Evolutionary conservation across 2,329 filamentous ascomycete species (phyloP), one percentile per base, ranked within the genome.

Genomic region (Ustulina deusta): DNA sequence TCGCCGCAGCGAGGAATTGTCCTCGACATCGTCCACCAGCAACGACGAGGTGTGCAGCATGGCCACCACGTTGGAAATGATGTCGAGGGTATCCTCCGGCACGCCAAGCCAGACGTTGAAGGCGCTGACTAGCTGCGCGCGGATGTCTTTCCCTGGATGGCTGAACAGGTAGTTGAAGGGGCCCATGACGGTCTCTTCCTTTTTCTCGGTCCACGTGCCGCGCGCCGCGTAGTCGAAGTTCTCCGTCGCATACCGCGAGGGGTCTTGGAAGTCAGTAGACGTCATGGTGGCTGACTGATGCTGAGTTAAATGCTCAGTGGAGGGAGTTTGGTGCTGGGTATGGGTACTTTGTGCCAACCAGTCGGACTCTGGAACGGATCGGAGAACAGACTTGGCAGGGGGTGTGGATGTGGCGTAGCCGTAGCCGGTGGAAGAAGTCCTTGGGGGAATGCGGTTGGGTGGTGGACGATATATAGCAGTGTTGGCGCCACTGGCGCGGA

Each of bases 21-120:
- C 93, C 82, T 97, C 92, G 6, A 97, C 93, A 78, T 97, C 94
- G 80, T 97, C 93, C 64, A 97, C 88, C 27, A 97, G 87, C 63
- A 97, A 83, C 3, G 92, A 94, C 2, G 93, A 90, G 44, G 93
- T 95, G 80, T 97, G 93, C 54, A 97, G 85, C 92, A 95, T 95
- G 73, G 90, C 91, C 11, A 97, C 88, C 3, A 94, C 92, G 68
- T 88, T 89, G 32, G 91, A 94, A 75, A 97, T 95, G 68, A 94
- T 84, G 48, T 87, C 86, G 64, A 97, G 84, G 72, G 88, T 89
- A 66, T 89, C 85, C 9, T 85, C 78, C 0, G 93, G 93, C 22
- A 97, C 92, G 63, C 91, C 85, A 17, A 97, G 83, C 90, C 91
- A 94, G 59, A 86, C 85, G 77, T 97, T 93, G 84, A 97, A 97